Percentiles rank a stretch among this genome's conserved stretches.
Evolutionary conservation across 192 early-diverging fungal species (phyloP).

Genomic region (Backusella liffmaniae): DNA sequence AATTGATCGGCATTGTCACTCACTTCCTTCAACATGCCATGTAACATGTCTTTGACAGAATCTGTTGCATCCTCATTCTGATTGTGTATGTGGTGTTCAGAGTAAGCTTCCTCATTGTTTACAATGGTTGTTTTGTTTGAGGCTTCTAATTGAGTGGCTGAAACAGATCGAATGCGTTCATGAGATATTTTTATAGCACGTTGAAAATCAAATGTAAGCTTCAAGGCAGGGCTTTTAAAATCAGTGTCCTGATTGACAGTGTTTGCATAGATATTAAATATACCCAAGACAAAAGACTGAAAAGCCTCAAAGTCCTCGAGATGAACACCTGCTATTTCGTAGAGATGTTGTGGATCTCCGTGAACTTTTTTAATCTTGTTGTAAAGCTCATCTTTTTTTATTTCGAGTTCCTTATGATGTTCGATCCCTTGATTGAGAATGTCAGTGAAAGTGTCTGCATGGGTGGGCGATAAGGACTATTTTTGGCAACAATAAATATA

Average conservation of each 20-base stretch:
- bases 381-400: background rate
- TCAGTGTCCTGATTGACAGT: constrained; percentile 25
- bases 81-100: constrained; percentile 13
- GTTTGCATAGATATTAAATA: constrained; percentile 30
- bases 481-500: background rate
- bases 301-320: constrained; percentile 35
- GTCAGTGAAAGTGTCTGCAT: background rate
- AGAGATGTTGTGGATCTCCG: constrained; percentile 7
- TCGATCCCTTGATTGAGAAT: constrained; percentile 11
- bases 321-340: constrained; percentile 9
- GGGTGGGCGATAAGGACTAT: constrained; percentile 1
- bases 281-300: constrained; percentile 28
- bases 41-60: constrained; percentile 27
- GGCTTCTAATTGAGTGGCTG: background rate
- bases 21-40: constrained; percentile 42
- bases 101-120: background rate
- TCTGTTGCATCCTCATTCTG: constrained; percentile 12
- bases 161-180: constrained; percentile 10
- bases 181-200: constrained; percentile 30
- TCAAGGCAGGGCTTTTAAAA: constrained; percentile 25
- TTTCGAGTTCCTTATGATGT: background rate
- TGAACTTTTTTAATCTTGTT: constrained; percentile 8
- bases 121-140: background rate
- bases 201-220: constrained; percentile 33
- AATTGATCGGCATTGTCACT: constrained; percentile 40